Percentiles rank a stretch among this genome's conserved stretches.
phyloP scores from a whole-genome alignment of 2,329 filamentous ascomycete species.

The Cryphonectria japonica region DNA sequence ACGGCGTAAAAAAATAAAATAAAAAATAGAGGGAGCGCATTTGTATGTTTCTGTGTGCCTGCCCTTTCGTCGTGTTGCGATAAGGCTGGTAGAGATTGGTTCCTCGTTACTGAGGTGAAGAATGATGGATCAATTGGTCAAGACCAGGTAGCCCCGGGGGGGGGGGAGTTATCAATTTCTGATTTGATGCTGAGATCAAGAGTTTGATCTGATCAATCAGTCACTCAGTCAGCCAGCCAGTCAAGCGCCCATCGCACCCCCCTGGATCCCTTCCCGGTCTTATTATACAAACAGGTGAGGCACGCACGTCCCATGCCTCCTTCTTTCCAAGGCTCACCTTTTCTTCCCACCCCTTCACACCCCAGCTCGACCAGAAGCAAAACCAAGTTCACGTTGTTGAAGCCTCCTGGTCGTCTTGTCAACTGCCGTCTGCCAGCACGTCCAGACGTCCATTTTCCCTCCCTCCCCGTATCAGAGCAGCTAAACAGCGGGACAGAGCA shows the following conservation, averaged over 20 bases:
- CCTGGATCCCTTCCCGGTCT: not conserved
- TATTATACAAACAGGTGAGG: constrained; percentile 5
- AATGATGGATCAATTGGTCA: not conserved
- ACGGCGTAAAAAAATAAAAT: not conserved
- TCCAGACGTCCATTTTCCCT: not conserved
- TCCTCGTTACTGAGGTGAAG: not conserved
- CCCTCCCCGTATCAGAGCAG: not conserved
- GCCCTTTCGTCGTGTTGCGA: not conserved
- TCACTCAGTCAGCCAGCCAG: constrained; percentile 4
- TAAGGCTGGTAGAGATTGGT: not conserved
- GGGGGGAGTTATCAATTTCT: not conserved
- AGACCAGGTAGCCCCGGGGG: not conserved
- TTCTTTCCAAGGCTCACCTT: constrained; percentile 2
- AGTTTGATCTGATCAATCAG: constrained; percentile 3
- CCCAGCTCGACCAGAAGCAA: not conserved
- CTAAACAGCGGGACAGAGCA: not conserved
- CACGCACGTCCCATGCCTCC: not conserved
- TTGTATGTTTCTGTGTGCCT: not conserved
- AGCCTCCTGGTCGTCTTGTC: not conserved
- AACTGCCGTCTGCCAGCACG: not conserved
- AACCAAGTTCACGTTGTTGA: not conserved
- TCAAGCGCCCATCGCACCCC: constrained; percentile 2
- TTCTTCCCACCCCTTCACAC: not conserved
- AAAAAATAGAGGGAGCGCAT: not conserved
- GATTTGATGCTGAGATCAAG: not conserved